Base-by-base conservation (phyloP, 257 asterid species). In the Nyctanthes arbortristis region DNA sequence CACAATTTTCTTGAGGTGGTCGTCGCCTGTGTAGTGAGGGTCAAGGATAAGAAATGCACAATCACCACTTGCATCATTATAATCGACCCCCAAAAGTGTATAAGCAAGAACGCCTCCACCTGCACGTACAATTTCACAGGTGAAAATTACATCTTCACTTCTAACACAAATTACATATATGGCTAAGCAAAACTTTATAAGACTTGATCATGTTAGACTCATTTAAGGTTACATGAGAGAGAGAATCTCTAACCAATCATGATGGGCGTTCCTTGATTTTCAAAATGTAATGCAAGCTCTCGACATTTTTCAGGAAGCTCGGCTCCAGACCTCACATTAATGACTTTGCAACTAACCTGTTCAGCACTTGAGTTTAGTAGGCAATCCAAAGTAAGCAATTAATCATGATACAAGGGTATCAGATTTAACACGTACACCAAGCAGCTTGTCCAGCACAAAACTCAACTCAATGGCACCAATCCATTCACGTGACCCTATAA, bases 81-180 rank as follows among this genome's bases (percentile, higher is more conserved):
- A 93, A 74, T 93, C 96, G 32, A 93, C 92, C 18, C 99, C 96
- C 77, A 91, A 71, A 60, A 93, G 96, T 1, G 98, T 93, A 70
- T 91, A 93, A 1, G 97, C 99, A 57, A 91, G 92, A 74, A 93
- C 99, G 61, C 99, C 99, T 68, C 99, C 97, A 71, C 98, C 98
- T 93, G 91, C 66, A 74, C 37, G 39, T 66, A 59, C 58, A 64
- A n/a, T 28, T 30, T 3, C 45, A n/a, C n/a, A n/a, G n/a, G n/a
- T n/a, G n/a, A n/a, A n/a, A n/a, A n/a, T n/a, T n/a, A n/a, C n/a
- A n/a, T n/a, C n/a, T n/a, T n/a, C n/a, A n/a, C 31, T 36, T 45
- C 18, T 8, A 32, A 68, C 37, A 63, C 31, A 22, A 22, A 18
- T 52, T 52, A n/a, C n/a, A n/a, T n/a, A 29, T 22, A 49, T 9